Base-by-base conservation (phyloP, 768 basidiomycete species). In the Holtermanniella nyarrowii region DNA sequence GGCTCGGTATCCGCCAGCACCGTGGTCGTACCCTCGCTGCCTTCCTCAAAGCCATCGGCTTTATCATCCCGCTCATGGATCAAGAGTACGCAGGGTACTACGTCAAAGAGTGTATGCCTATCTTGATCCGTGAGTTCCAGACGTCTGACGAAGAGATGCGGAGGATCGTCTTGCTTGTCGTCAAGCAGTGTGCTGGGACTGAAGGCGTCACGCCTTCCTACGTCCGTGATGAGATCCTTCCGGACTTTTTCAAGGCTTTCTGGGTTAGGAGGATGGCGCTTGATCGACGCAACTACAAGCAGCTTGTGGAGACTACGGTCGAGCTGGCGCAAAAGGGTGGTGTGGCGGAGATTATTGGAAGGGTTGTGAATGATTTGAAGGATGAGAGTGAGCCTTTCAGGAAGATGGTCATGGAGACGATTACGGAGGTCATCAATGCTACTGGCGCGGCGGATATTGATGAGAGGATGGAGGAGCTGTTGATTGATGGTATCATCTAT, bases 401-500 rank as follows among this genome's bases (percentile, higher is more conserved):
- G 58, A 97, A 97, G 79, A 99, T 99, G 95, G 90, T 95, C 44
- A 99, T 99, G 95, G 95, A 99, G 75, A 97, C 95, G 0, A 95
- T 97, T 61, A 96, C 89, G 20, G 93, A 95, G 71, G 95, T 99
- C 44, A 78, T 99, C 46, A 82, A 84, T 14, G 86, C 84, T 4
- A 80, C 93, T 1, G 91, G 95, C 46, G 91, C 93, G n/a, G 87
- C 93, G 0, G 93, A 97, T 66, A 86, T 97, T 46, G 95, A 97
- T 65, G 93, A 97, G 73, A 79, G 91, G 49, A 77, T 99, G 41
- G 93, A 99, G 73, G 82, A 91, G 25, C 80, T 87, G 50, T 80
- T 99, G 12, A 87, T 97, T 23, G 95, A 99, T 63, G 93, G 95
- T 31, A 97, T 99, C 74, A 96, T 97, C 73, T 96, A 93, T 69